phyloP scores from a whole-genome alignment of 345 rosid genomes.

The Heritiera littoralis region DNA sequence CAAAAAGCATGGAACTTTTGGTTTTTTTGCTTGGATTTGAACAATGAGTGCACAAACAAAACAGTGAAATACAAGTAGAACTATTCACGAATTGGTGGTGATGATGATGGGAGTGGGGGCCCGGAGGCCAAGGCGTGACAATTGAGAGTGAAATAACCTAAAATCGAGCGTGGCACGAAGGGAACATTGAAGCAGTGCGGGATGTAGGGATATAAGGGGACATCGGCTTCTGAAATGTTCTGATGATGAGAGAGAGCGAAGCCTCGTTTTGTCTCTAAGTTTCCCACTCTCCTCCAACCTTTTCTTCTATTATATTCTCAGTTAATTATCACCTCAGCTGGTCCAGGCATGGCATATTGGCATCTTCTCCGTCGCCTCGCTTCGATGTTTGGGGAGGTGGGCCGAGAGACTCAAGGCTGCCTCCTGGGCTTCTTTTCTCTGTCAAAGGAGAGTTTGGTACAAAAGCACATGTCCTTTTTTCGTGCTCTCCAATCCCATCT shows the following conservation, averaged over 20 bases:
- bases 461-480: neutral
- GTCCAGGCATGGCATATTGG: neutral
- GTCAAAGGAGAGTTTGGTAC: neutral
- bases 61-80: neutral
- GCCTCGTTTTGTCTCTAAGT: constrained; percentile 33
- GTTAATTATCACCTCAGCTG: neutral
- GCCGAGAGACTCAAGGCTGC: constrained; percentile 28
- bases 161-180: constrained; percentile 47
- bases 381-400: constrained; percentile 9
- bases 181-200: constrained; percentile 54
- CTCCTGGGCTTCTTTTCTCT: constrained; percentile 21
- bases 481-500: neutral
- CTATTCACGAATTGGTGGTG: neutral
- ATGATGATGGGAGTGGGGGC: constrained; percentile 3
- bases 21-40: neutral
- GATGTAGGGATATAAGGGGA: constrained; percentile 69
- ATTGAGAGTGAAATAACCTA: constrained; percentile 30
- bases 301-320: neutral
- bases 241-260: constrained; percentile 20
- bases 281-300: neutral
- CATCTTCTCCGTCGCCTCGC: neutral
- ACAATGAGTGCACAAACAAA: neutral
- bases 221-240: constrained; percentile 42
- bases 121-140: constrained; percentile 18
- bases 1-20: constrained; percentile 9